These are phyloP conservation scores for Casuarina glauca DNA, from an alignment of 306 rosid genomes.

Conservation along the genomic window DNA sequence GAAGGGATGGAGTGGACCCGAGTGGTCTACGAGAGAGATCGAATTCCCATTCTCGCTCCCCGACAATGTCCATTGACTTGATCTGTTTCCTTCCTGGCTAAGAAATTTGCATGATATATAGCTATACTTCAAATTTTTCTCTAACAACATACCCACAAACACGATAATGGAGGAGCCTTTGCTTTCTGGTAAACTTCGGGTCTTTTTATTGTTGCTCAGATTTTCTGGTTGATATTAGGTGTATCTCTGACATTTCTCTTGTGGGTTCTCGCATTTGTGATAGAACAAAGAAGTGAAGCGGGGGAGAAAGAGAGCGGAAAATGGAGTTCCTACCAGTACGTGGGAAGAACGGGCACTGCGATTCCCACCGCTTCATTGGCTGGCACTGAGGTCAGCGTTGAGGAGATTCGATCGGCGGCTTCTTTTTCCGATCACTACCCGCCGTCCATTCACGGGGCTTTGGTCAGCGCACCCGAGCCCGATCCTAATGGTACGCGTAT, in stretches of 20 bases:
- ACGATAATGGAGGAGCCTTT: slow-evolving; percentile 68
- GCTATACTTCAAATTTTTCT: neutral
- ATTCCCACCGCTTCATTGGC: slow-evolving; percentile 62
- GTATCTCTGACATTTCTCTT: slow-evolving; percentile 14
- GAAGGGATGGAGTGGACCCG: neutral
- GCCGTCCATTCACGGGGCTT: slow-evolving; percentile 74
- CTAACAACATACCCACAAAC: neutral
- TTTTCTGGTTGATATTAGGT: slow-evolving; percentile 4
- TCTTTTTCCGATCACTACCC: slow-evolving; percentile 65
- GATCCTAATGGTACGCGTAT: slow-evolving; percentile 48
- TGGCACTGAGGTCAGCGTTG: slow-evolving; percentile 80
- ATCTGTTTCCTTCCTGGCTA: neutral
- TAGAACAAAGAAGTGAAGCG: slow-evolving; percentile 54
- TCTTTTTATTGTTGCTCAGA: neutral
- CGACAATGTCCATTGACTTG: neutral
- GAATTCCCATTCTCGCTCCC: neutral
- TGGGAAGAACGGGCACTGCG: slow-evolving; percentile 66
- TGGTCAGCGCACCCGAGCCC: slow-evolving; percentile 68
- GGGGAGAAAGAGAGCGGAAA: slow-evolving; percentile 55
- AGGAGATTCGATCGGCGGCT: slow-evolving; percentile 86
- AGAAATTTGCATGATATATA: neutral
- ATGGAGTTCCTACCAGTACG: slow-evolving; percentile 66
- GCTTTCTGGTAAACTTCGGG: slow-evolving; percentile 53
- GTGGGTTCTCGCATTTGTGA: slow-evolving; percentile 24
- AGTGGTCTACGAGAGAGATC: neutral